A percentile compares a stretch with the other conserved stretches of the same genome.
Evolutionary conservation across 192 early-diverging fungal species (phyloP).

Genomic region (Gaertneriomyces sp.): DNA sequence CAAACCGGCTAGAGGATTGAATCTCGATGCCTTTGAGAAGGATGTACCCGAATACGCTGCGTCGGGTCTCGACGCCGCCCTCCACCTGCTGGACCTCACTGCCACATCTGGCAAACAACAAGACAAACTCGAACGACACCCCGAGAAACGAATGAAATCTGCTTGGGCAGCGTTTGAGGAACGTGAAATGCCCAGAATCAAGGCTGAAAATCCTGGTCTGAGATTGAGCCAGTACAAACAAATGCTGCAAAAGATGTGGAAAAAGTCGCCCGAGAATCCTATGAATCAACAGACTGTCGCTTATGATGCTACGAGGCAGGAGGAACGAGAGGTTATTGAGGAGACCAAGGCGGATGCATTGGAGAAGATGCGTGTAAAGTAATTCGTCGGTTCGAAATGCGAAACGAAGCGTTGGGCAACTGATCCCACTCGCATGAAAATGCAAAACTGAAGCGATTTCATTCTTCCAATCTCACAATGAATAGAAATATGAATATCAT

Average conservation of each 20-base stretch:
- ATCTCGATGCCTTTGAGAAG: no score
- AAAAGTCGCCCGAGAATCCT: slow-evolving; percentile 62
- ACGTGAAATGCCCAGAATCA: slow-evolving; percentile 67
- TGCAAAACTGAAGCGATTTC: no score
- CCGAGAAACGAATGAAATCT: slow-evolving; percentile 70
- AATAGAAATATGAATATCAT: no score
- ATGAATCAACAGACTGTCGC: slow-evolving; percentile 68
- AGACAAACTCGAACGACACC: slow-evolving; percentile 77
- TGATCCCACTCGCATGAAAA: no score
- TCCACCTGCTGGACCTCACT: slow-evolving; percentile 66
- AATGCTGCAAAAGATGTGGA: slow-evolving; percentile 74
- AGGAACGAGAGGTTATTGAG: slow-evolving; percentile 50
- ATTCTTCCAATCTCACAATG: no score
- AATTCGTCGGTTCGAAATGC: not conserved
- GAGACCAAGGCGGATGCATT: slow-evolving; percentile 48
- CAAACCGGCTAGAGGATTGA: no score
- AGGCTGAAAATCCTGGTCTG: slow-evolving; percentile 75
- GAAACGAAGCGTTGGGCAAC: no score
- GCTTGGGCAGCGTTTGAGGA: slow-evolving; percentile 57
- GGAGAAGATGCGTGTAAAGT: slow-evolving; percentile 51
- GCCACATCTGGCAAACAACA: slow-evolving; percentile 24
- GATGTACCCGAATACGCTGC: slow-evolving; percentile 70
- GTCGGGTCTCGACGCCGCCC: slow-evolving; percentile 79
- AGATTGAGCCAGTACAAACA: slow-evolving; percentile 67
- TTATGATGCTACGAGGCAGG: slow-evolving; percentile 69